Evolutionary conservation across 1,139 yeast species (phyloP).

Genomic region (Saccharomycopsis hybrid): DNA sequence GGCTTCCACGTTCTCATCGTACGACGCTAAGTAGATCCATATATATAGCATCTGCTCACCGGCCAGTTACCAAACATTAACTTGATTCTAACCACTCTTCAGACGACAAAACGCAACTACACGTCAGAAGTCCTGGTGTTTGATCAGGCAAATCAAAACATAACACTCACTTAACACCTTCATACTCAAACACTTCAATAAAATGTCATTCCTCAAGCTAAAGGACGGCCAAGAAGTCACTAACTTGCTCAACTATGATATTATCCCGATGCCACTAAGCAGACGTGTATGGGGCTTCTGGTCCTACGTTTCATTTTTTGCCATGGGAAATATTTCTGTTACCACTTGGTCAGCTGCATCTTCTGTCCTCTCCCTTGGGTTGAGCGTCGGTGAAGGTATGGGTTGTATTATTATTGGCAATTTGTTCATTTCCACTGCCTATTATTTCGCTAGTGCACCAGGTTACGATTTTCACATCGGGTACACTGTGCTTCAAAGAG

Average conservation of each 20-base stretch:
- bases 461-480: constrained; percentile 43
- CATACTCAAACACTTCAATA: too few relatives aligned
- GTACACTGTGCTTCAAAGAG: constrained; percentile 38
- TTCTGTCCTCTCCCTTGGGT: constrained; percentile 34
- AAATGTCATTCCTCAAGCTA: background rate
- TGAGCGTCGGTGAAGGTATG: constrained; percentile 36
- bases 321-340: constrained; percentile 27
- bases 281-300: constrained; percentile 34
- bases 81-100: too few relatives aligned
- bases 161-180: too few relatives aligned
- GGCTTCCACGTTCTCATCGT: too few relatives aligned
- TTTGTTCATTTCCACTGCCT: constrained; percentile 33
- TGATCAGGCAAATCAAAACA: too few relatives aligned
- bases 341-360: constrained; percentile 39
- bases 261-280: constrained; percentile 32
- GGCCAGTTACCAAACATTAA: too few relatives aligned
- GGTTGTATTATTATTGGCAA: constrained; percentile 39
- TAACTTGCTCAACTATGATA: constrained; percentile 28
- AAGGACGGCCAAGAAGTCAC: constrained; percentile 20
- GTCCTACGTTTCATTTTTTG: constrained; percentile 30
- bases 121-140: too few relatives aligned
- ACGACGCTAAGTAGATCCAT: too few relatives aligned
- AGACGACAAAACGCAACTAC: too few relatives aligned
- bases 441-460: constrained; percentile 37
- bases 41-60: too few relatives aligned